Conservation (phyloP, 331 rosid genomes). For the Malus hybrid region DNA sequence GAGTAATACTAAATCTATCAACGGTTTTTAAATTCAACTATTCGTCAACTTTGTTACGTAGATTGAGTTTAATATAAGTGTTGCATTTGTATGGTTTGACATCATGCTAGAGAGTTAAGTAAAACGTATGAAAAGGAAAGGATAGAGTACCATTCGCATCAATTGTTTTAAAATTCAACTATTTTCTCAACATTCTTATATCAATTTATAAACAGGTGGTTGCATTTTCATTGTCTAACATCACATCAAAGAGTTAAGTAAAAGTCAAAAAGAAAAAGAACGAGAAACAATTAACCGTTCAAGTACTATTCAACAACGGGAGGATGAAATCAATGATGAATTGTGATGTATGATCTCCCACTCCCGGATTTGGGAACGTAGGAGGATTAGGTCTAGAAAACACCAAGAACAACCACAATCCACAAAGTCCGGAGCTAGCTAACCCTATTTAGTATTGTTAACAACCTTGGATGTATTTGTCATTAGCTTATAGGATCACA, state of each 20-base stretch:
- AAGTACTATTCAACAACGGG: too few species aligned
- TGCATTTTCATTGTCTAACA: not conserved
- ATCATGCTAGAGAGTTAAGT: not conserved
- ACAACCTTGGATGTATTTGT: not conserved
- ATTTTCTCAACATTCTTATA: not conserved
- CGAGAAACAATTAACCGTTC: too few species aligned
- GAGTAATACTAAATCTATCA: too few species aligned
- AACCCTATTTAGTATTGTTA: not conserved
- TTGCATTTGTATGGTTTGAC: not conserved
- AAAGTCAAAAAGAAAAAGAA: too few species aligned
- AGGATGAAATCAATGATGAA: not conserved
- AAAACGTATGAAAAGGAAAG: not conserved
- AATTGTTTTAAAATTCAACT: not conserved
- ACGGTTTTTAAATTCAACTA: not conserved
- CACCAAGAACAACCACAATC: conserved; percentile 17
- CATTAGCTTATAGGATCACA: not conserved
- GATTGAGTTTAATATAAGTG: not conserved
- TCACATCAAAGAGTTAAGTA: not conserved
- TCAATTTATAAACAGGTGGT: too few species aligned
- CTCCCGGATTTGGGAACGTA: conserved; percentile 1
- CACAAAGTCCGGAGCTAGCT: conserved; percentile 22
- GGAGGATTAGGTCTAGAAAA: not conserved
- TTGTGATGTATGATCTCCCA: not conserved
- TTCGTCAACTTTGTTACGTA: not conserved
- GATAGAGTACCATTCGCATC: too few species aligned